Evolutionary conservation across 1,284 basidiomycete species (phyloP), one percentile per base, ranked within the genome.

Genomic region (Ustilago bromivora): DNA sequence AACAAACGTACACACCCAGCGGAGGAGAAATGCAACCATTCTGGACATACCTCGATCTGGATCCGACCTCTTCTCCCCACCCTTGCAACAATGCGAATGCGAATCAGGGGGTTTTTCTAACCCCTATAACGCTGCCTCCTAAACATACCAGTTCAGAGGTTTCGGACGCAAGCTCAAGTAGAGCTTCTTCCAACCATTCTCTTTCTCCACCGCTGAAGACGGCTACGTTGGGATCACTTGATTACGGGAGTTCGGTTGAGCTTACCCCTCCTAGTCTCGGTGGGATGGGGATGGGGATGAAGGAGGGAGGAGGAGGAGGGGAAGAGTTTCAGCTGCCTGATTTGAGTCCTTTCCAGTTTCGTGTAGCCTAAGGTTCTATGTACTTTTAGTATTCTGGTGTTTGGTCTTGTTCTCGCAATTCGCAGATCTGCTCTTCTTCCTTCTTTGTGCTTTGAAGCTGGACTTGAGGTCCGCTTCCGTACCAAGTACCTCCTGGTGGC

Each of bases 151-250:
- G 8, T 8, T n/a, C n/a, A 19, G 46, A 49, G n/a, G 46, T 23
- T 11, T 23, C 46, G 8, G 46, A 49, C 23, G 46, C 8, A 7
- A 49, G 19, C 4, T 49, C 46, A 23, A 49, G 46, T 13, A 38
- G 61, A 4, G 71, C 71, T 3, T 69, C 66, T 0, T 65, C 58
- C 10, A 53, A 68, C 15, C 71, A 66, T 49, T 74, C 71, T 1
- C 66, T 69, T 31, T 68, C 66, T 0, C 71, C 71, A 1, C 66
- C 71, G 15, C 40, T 63, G 13, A 68, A 61, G 13, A 60, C 65
- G 2, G 34, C 65, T 4, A 68, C 57, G 1, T 28, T 55, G 10
- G 61, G 52, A 12, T 59, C 64, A 15, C 28, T 70, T 11, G 67
- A 70, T 12, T 68, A 57, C 34, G 46, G 55, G 1, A 40, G 38